Evolutionary conservation across 129 eudicot genomes (phyloP).

Genomic region (Flaveria robusta): DNA sequence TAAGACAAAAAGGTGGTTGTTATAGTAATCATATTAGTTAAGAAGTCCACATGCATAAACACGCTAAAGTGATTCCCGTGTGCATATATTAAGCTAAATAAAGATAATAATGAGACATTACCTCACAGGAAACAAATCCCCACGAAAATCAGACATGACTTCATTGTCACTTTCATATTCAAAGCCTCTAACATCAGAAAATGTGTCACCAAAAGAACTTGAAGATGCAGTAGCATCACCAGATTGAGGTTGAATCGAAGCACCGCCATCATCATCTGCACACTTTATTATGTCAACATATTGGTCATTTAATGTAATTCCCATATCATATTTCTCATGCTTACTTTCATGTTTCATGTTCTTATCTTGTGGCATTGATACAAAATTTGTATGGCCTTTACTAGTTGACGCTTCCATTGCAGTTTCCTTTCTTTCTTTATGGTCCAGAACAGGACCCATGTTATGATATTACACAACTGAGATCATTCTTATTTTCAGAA

Average conservation of each 20-base stretch:
- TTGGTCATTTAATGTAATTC: neutral
- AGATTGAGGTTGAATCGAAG: slow-evolving; percentile 27
- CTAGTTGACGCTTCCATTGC: slow-evolving; percentile 44
- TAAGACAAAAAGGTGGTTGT: neutral
- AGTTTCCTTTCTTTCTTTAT: slow-evolving; percentile 38
- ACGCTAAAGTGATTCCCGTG: neutral
- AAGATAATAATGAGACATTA: slow-evolving; percentile 27
- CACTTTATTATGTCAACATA: slow-evolving; percentile 31
- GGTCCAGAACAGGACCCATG: slow-evolving; percentile 35
- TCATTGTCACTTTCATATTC: slow-evolving; percentile 51
- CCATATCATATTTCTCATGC: slow-evolving; percentile 18
- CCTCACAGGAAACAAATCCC: slow-evolving; percentile 50
- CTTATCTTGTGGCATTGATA: slow-evolving; percentile 39
- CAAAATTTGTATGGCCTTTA: slow-evolving; percentile 25
- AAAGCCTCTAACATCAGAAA: slow-evolving; percentile 42
- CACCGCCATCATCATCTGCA: slow-evolving; percentile 31
- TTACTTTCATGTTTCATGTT: slow-evolving; percentile 43
- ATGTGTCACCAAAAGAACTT: slow-evolving; percentile 65
- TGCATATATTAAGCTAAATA: neutral
- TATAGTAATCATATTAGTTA: neutral
- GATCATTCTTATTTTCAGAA: slow-evolving; percentile 20
- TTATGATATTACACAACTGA: neutral
- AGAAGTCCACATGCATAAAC: neutral
- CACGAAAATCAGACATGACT: slow-evolving; percentile 47
- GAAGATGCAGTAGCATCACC: slow-evolving; percentile 66